Conservation (phyloP, 2,329 filamentous ascomycete species). For the Pseudocercospora vitis region DNA sequence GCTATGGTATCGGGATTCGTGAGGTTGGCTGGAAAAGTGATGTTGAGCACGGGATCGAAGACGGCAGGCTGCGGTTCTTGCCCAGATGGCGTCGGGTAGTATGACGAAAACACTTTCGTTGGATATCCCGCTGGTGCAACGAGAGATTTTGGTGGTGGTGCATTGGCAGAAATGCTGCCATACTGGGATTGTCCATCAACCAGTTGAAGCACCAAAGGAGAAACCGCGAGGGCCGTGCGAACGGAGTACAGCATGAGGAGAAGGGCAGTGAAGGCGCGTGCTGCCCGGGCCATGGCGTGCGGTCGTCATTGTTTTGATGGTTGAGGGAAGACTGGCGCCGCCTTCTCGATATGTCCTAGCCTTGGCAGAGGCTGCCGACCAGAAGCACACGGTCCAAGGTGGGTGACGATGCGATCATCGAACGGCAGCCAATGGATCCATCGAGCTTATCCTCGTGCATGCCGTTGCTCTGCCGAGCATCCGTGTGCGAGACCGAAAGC, state of each 20-base stretch:
- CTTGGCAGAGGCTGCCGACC: neutral
- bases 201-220: constrained; percentile 21
- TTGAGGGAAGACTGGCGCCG: neutral
- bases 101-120: constrained; percentile 53
- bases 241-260: constrained; percentile 7
- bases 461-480: no score
- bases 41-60: constrained; percentile 54
- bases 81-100: constrained; percentile 49
- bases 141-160: constrained; percentile 32
- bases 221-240: constrained; percentile 14
- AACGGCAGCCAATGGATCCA: constrained; percentile 6
- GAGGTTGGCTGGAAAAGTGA: constrained; percentile 55
- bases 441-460: constrained; percentile 11
- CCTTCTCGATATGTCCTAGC: constrained; percentile 7
- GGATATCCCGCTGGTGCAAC: constrained; percentile 52
- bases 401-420: constrained; percentile 1
- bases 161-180: constrained; percentile 6
- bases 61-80: constrained; percentile 56
- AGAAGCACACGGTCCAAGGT: neutral
- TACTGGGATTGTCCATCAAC: constrained; percentile 18
- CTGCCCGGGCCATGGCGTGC: neutral
- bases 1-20: constrained; percentile 57
- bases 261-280: neutral
- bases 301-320: constrained; percentile 12
- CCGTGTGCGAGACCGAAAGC: no score